A percentile compares a stretch with the other conserved stretches of the same genome.
phyloP scores from a whole-genome alignment of 2,329 filamentous ascomycete species.

The Aschersonia sp. region DNA sequence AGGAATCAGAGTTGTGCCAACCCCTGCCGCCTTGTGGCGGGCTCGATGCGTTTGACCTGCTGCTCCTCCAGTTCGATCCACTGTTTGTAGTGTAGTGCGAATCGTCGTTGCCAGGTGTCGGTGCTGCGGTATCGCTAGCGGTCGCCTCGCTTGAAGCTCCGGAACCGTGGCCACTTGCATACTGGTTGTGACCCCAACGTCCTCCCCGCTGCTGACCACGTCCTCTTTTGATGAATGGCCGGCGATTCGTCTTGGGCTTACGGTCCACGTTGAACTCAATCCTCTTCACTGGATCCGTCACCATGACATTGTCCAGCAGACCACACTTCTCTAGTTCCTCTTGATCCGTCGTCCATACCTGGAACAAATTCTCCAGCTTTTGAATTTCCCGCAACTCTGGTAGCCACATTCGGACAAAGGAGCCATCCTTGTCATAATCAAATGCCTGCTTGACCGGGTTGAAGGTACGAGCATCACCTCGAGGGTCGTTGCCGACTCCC shows the following conservation, averaged over 20 bases:
- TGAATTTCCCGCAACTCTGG: conserved; percentile 45
- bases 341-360: conserved; percentile 49
- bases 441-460: conserved; percentile 71
- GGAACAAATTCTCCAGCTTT: conserved; percentile 46
- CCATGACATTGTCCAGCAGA: conserved; percentile 45
- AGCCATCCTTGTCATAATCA: conserved; percentile 57
- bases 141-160: conserved; percentile 1
- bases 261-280: conserved; percentile 48
- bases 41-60: background rate
- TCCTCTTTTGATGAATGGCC: conserved; percentile 11
- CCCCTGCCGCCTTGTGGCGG: background rate
- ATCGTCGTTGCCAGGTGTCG: conserved; percentile 6
- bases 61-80: background rate
- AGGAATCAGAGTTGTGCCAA: background rate
- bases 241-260: conserved; percentile 20
- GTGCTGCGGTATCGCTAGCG: background rate
- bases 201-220: conserved; percentile 11
- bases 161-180: background rate
- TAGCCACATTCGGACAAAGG: conserved; percentile 61
- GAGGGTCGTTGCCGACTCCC: conserved; percentile 66
- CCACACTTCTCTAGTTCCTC: conserved; percentile 42
- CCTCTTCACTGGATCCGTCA: conserved; percentile 48
- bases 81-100: background rate
- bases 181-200: conserved; percentile 2
- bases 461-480: conserved; percentile 58